Evolutionary conservation across 2,329 filamentous ascomycete species (phyloP), one percentile per base, ranked within the genome.

Genomic region (Nannizziopsis arthrosporioides): DNA sequence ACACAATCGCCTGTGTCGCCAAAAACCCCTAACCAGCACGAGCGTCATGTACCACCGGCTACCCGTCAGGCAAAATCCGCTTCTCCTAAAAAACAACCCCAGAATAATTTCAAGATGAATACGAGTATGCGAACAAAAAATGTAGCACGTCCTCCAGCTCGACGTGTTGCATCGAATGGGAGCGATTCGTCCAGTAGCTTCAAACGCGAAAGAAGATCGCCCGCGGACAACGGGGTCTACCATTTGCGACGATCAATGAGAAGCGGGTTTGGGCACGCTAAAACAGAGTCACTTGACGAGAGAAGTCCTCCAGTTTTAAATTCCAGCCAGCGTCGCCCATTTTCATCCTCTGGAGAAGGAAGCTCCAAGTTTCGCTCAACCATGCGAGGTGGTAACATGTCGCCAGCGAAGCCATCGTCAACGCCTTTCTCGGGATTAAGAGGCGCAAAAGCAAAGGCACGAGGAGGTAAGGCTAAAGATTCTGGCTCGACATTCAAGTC

Each of bases 101-200:
- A 5, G 18, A 11, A 30, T 30, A 30, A 3, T 17, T 45, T n/a
- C 34, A 19, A 34, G 14, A 14, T 38, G 27, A 35, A 19, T 39
- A 7, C 22, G 17, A 19, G 34, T 2, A 19, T 30, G 27, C 22
- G 27, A 19, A 35, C 15, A 41, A 34, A 41, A 11, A 27, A 15
- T 15, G 8, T 22, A 12, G 14, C 17, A 12, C 31, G 6, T 14
- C 39, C 15, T 5, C 14, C 3, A 14, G 63, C 78, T 7, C 67
- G 69, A 49, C 74, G 81, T 1, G 74, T 70, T 8, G 72, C 68
- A 14, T 84, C 81, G 0, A 78, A 80, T 55, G 81, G 76, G 22
- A 86, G 82, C 57, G 81, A 85, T 56, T 73, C 69, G 2, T 68
- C 68, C 39, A 94, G 85, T 66, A 94, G 86, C 61, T 94, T 94